These are phyloP conservation scores for Lablab purpureus DNA, from an alignment of 306 rosid genomes.

Conservation along the genomic window DNA sequence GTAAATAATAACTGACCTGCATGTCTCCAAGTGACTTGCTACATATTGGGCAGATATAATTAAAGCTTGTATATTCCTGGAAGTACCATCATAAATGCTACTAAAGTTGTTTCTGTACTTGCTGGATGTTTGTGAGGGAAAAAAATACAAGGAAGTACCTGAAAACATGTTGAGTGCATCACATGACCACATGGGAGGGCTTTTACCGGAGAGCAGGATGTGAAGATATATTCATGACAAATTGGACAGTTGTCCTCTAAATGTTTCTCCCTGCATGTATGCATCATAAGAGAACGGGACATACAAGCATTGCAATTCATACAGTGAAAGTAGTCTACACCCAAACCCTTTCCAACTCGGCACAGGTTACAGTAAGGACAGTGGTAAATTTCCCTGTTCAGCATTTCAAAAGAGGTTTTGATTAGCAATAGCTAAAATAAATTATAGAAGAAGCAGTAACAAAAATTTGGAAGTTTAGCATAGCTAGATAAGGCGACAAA, in stretches of 20 bases:
- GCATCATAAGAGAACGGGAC: constrained; percentile 73
- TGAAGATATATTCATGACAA: constrained; percentile 93
- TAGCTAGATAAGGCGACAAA: constrained; percentile 18
- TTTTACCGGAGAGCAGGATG: constrained; percentile 80
- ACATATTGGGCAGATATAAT: constrained; percentile 91
- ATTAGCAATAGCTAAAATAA: background rate
- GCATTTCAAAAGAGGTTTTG: constrained; percentile 45
- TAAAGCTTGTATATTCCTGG: constrained; percentile 79
- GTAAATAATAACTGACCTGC: constrained; percentile 74
- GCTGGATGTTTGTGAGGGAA: background rate
- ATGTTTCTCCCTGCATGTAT: constrained; percentile 84
- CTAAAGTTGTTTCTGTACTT: constrained; percentile 43
- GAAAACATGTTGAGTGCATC: constrained; percentile 92
- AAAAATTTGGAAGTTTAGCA: constrained; percentile 34
- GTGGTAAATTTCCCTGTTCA: constrained; percentile 90
- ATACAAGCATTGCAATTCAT: constrained; percentile 99
- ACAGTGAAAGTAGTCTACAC: constrained; percentile 92
- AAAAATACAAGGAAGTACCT: constrained; percentile 60
- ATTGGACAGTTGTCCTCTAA: constrained; percentile 93
- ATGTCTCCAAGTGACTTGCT: constrained; percentile 96
- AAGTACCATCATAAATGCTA: constrained; percentile 50
- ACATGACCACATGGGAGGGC: constrained; percentile 90
- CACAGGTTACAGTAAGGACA: constrained; percentile 97
- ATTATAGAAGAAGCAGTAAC: constrained; percentile 26
- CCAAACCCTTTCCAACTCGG: constrained; percentile 95